Percentiles rank a stretch among this genome's conserved stretches.
phyloP scores from a whole-genome alignment of 257 asterid genomes.

The Nicotiana obtusifolia region DNA sequence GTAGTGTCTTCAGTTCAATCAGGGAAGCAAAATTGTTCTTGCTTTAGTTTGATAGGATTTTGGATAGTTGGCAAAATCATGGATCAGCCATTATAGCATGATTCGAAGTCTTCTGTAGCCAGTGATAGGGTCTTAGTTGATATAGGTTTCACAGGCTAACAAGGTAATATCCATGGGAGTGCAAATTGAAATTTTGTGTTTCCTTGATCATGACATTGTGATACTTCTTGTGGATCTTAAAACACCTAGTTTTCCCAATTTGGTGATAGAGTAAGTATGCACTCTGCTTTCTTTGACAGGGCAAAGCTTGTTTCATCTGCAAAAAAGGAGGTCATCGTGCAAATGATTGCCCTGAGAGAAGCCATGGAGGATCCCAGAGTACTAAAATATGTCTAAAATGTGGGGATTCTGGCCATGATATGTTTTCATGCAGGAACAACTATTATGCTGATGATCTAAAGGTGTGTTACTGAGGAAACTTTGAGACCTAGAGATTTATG shows the following conservation, averaged over 20 bases:
- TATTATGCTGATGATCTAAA: conserved; percentile 64
- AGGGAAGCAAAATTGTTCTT: not conserved
- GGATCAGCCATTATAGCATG: not conserved
- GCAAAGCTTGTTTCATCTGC: conserved; percentile 81
- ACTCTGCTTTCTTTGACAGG: conserved; percentile 37
- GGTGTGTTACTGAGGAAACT: conserved; percentile 26
- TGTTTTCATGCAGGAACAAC: conserved; percentile 67
- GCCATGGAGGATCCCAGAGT: conserved; percentile 24
- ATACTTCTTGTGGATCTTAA: not conserved
- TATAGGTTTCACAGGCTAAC: not conserved
- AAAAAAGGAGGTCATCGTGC: conserved; percentile 86
- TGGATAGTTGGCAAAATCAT: not conserved
- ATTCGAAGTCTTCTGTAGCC: not conserved
- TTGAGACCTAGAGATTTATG: not conserved
- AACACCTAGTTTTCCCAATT: not conserved
- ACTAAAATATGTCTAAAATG: conserved; percentile 70
- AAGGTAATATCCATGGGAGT: not conserved
- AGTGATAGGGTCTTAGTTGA: not conserved
- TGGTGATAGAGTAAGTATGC: not conserved
- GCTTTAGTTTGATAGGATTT: not conserved
- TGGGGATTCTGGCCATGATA: conserved; percentile 80
- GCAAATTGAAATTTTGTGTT: not conserved
- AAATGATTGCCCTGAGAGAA: conserved; percentile 75
- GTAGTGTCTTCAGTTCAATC: not conserved
- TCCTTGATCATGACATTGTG: not conserved